phyloP scores from a whole-genome alignment of 1,139 yeast genomes.

The Sporopachydermia cereana region DNA sequence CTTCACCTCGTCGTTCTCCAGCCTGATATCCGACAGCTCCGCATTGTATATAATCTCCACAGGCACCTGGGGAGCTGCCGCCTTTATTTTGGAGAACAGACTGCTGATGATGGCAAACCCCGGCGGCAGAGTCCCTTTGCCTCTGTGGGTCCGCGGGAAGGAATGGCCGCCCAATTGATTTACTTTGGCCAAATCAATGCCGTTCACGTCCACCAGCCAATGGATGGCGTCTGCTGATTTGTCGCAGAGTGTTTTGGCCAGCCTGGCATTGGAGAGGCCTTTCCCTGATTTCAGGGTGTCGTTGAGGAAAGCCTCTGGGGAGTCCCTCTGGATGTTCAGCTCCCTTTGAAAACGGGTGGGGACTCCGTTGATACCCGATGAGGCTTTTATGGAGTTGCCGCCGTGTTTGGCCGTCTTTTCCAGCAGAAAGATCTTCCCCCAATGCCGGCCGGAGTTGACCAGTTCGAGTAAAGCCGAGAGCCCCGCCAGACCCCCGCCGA shows the following conservation, averaged over 20 bases:
- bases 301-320: constrained; percentile 39
- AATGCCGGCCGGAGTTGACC: constrained; percentile 27
- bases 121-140: constrained; percentile 44
- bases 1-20: constrained; percentile 13
- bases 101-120: constrained; percentile 59
- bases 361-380: constrained; percentile 65
- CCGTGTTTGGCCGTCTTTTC: constrained; percentile 54
- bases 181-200: constrained; percentile 42
- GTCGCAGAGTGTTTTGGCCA: constrained; percentile 34
- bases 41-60: constrained; percentile 37
- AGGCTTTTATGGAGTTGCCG: constrained; percentile 64
- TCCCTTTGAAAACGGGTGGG: constrained; percentile 42
- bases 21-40: constrained; percentile 41
- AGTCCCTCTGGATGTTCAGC: constrained; percentile 33
- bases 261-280: constrained; percentile 38
- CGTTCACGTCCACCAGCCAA: constrained; percentile 48
- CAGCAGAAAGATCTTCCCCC: constrained; percentile 43
- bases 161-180: constrained; percentile 59
- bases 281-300: constrained; percentile 52
- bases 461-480: constrained; percentile 53
- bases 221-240: constrained; percentile 48
- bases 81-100: constrained; percentile 38
- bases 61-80: constrained; percentile 35
- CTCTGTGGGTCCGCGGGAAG: constrained; percentile 53
- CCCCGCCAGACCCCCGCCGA: constrained; percentile 70